Evolutionary conservation across 768 basidiomycete species (phyloP), one percentile per base, ranked within the genome.

Genomic region (Daedaleopsis sinensis): DNA sequence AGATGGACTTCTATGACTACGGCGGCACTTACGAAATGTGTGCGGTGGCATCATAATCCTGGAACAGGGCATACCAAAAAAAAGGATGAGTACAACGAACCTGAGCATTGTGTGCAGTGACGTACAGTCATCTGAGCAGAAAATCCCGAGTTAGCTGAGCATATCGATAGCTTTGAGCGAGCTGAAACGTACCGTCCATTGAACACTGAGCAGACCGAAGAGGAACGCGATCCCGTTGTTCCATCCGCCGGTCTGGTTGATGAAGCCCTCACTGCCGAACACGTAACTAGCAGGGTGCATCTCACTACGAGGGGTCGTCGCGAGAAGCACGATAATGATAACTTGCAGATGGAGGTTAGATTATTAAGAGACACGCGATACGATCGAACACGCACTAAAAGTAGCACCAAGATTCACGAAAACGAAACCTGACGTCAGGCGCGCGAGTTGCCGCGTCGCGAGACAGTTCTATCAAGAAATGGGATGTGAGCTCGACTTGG

Each of bases 361-460:
- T 2, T 19, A 2, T 35, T 27, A n/a, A 23, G 3, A 35, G 19
- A 36, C 16, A n/a, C 32, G 1, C 48, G 23, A 2, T 24, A 11
- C 1, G 21, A 49, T 1, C 27, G 0, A 4, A 18, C 8, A 56
- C 59, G 5, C 27, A 55, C 23, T 38, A 35, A 58, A 12, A 4
- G 93, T 90, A 12, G 90, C 81, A 43, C 93, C 93, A 54, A 96
- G 79, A 73, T 96, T 96, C 68, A 96, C 79, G 71, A 96, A 95
- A 5, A 96, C 92, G 68, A 93, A 94, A 32, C 82, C 82, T 21
- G 80, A 81, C 2, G 93, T 94, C 63, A 93, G 76, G 18, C 79
- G 80, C 0, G 93, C 92, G 5, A 96, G 84, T 63, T 88, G 79
- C 21, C 84, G 83, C 1, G 94, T 95, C 1, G 87, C 85, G 32